Conservation (phyloP, 805 yeast species). For the Yueomyces sinensis region DNA sequence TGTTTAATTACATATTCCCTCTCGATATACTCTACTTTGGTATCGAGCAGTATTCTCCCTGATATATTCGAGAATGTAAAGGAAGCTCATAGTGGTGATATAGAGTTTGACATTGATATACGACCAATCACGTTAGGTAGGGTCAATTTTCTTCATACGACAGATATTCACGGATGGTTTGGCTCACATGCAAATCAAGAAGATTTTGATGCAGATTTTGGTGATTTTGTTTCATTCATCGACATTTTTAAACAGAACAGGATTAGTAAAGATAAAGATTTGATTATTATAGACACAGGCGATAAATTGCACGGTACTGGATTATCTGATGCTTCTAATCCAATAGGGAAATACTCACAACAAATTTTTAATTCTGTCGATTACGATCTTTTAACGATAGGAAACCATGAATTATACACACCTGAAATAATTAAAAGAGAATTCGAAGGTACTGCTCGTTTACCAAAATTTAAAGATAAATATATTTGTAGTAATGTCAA, state of each 20-base stretch:
- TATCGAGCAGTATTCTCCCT: too few species aligned
- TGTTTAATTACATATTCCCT: too few species aligned
- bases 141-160: slow-evolving; percentile 80
- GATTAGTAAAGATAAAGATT: slow-evolving; percentile 34
- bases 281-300: slow-evolving; percentile 74
- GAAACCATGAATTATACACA: slow-evolving; percentile 81
- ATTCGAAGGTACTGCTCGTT: slow-evolving; percentile 41
- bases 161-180: slow-evolving; percentile 97
- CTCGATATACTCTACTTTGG: too few species aligned
- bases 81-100: too few species aligned
- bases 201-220: slow-evolving; percentile 80
- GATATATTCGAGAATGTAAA: too few species aligned
- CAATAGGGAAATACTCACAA: slow-evolving; percentile 56
- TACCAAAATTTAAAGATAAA: slow-evolving; percentile 38
- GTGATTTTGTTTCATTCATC: slow-evolving; percentile 68
- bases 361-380: slow-evolving; percentile 49
- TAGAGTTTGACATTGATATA: too few species aligned
- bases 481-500: slow-evolving; percentile 69
- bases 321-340: slow-evolving; percentile 59
- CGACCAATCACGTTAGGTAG: slow-evolving; percentile 38
- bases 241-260: slow-evolving; percentile 30
- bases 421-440: slow-evolving; percentile 55
- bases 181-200: slow-evolving; percentile 77
- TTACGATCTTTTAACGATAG: slow-evolving; percentile 71
- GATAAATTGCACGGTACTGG: slow-evolving; percentile 96